These are phyloP conservation scores for Coemansia sp. DNA, from an alignment of 192 early-diverging fungal genomes.

Conservation along the genomic window DNA sequence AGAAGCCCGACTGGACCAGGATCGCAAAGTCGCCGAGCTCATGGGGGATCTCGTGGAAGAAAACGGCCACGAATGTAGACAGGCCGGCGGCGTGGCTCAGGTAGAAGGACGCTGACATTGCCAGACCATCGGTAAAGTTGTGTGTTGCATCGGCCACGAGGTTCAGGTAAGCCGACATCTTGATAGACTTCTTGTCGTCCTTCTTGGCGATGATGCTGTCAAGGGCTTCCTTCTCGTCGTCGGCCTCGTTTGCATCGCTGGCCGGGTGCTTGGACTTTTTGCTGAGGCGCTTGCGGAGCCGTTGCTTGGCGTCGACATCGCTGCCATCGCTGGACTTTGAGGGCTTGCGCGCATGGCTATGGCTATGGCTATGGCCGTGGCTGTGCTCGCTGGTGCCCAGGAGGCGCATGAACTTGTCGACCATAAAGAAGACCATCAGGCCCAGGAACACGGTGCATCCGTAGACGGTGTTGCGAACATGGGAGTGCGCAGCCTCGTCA, in stretches of 20 bases:
- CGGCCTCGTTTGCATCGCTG: slow-evolving; percentile 41
- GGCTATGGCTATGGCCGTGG: slow-evolving; percentile 57
- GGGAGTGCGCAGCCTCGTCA: slow-evolving; percentile 51
- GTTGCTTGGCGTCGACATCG: slow-evolving; percentile 24
- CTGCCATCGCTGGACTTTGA: slow-evolving; percentile 20
- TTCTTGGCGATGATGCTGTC: slow-evolving; percentile 7
- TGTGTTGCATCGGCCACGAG: slow-evolving; percentile 81
- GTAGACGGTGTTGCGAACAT: slow-evolving; percentile 58
- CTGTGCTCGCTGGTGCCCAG: slow-evolving; percentile 63
- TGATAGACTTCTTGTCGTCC: slow-evolving; percentile 50
- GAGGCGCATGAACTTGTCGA: slow-evolving; percentile 84
- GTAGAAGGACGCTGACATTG: slow-evolving; percentile 82
- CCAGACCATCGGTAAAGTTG: slow-evolving; percentile 84
- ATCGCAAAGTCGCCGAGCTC: slow-evolving; percentile 89
- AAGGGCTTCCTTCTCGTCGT: slow-evolving; percentile 42
- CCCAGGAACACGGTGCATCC: slow-evolving; percentile 77
- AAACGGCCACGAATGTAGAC: slow-evolving; percentile 80
- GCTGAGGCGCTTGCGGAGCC: slow-evolving; percentile 33
- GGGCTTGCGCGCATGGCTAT: slow-evolving; percentile 19
- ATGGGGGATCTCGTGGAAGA: slow-evolving; percentile 89
- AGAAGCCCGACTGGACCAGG: slow-evolving; percentile 77
- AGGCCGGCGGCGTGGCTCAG: slow-evolving; percentile 78
- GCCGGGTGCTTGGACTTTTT: slow-evolving; percentile 12
- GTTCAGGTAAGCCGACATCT: slow-evolving; percentile 75
- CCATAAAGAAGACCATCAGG: slow-evolving; percentile 71